Percentiles rank a stretch among this genome's conserved stretches.
phyloP scores from a whole-genome alignment of 2,329 filamentous ascomycete species.

The Rhinocladiella mackenziei region DNA sequence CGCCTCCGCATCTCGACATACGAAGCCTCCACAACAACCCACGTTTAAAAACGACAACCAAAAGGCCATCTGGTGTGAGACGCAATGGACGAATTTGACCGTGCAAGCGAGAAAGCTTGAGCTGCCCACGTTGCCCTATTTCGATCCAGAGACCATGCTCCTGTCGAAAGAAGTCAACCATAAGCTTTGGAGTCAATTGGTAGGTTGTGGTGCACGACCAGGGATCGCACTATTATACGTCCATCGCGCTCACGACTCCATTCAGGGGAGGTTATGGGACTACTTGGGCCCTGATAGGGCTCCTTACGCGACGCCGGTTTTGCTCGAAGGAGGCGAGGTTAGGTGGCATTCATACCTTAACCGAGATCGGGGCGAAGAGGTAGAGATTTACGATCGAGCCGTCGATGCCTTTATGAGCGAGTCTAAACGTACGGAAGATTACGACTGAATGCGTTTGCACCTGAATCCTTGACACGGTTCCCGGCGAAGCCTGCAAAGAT shows the following conservation, averaged over 20 bases:
- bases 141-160: conserved; percentile 29
- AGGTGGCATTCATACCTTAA: conserved; percentile 28
- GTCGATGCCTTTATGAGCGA: conserved; percentile 23
- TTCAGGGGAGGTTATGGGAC: conserved; percentile 23
- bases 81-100: conserved; percentile 29
- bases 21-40: neutral
- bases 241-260: neutral
- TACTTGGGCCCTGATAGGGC: conserved; percentile 27
- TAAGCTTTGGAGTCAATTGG: conserved; percentile 27
- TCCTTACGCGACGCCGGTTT: conserved; percentile 23
- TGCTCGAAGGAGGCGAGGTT: conserved; percentile 25
- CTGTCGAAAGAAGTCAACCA: conserved; percentile 26
- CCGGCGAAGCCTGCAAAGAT: too few relatives aligned
- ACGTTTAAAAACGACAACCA: conserved; percentile 16
- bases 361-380: conserved; percentile 24
- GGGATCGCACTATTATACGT: neutral
- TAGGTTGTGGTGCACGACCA: conserved; percentile 10
- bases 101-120: conserved; percentile 23
- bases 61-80: conserved; percentile 27
- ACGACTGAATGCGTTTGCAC: too few relatives aligned
- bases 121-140: conserved; percentile 25
- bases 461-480: too few relatives aligned
- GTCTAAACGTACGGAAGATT: conserved; percentile 3
- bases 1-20: conserved; percentile 17
- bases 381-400: conserved; percentile 14